Evolutionary conservation across 2,329 filamentous ascomycete genomes (phyloP).

Genomic region (Verticillium longisporum): DNA sequence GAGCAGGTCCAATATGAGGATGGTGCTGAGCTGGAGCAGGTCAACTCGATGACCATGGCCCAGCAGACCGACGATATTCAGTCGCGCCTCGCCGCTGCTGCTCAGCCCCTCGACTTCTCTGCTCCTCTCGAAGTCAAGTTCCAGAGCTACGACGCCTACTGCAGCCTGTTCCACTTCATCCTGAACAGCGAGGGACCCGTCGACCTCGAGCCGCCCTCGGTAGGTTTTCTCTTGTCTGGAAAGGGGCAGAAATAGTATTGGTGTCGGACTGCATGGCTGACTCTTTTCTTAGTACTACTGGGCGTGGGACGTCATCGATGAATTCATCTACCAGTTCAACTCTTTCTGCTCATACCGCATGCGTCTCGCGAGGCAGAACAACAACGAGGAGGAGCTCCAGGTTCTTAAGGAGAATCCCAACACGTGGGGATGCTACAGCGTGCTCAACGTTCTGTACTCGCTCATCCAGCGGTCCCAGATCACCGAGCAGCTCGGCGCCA

Average conservation of each 20-base stretch:
- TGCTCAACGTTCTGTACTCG: constrained; percentile 98
- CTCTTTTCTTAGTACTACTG: constrained; percentile 73
- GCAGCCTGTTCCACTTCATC: constrained; percentile 98
- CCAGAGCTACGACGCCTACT: constrained; percentile 98
- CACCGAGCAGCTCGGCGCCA: constrained; percentile 90
- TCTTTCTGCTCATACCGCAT: constrained; percentile 97
- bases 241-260: not conserved
- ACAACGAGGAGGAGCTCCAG: constrained; percentile 88
- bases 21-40: constrained; percentile 67
- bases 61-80: constrained; percentile 87
- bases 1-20: constrained; percentile 95
- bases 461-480: constrained; percentile 98
- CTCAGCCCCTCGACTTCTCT: constrained; percentile 92
- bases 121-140: constrained; percentile 96
- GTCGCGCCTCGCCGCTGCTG: constrained; percentile 81
- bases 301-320: constrained; percentile 99
- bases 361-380: constrained; percentile 72
- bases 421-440: constrained; percentile 99
- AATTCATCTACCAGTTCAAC: constrained; percentile 99
- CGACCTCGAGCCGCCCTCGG: constrained; percentile 91
- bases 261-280: constrained; percentile 2
- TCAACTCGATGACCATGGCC: constrained; percentile 60
- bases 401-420: constrained; percentile 94
- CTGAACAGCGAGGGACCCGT: constrained; percentile 99
- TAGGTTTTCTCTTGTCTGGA: constrained; percentile 43